Percentiles rank a stretch among this genome's conserved stretches.
phyloP scores from a whole-genome alignment of 23 red algal species.

The Gracilaria vermiculophylla region DNA sequence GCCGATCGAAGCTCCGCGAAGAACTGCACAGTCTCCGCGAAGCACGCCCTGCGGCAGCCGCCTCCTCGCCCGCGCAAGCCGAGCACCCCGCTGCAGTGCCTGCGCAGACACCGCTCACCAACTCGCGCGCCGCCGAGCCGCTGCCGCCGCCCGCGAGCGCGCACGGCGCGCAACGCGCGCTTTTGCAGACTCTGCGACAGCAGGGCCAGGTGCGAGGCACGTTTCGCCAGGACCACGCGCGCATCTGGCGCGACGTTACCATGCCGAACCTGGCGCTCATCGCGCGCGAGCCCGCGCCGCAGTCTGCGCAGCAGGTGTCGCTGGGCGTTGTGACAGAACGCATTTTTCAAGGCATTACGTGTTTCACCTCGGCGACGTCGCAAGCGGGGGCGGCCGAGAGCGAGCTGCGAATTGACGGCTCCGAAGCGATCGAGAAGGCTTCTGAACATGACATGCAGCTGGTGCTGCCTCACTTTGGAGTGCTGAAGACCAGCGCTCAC shows the following conservation, averaged over 20 bases:
- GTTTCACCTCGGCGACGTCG: constrained; percentile 32
- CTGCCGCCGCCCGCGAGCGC: background rate
- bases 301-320: background rate
- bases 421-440: constrained; percentile 1
- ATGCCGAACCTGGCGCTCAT: constrained; percentile 68
- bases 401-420: constrained; percentile 25
- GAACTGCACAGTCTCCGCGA: background rate
- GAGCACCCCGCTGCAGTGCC: background rate
- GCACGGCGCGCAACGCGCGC: background rate
- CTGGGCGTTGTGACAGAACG: constrained; percentile 51
- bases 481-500: background rate
- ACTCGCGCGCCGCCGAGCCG: background rate
- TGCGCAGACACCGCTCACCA: background rate
- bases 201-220: background rate
- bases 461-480: background rate
- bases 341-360: constrained; percentile 66
- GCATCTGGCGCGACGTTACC: constrained; percentile 65
- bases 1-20: background rate
- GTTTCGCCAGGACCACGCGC: constrained; percentile 48
- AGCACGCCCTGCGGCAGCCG: background rate
- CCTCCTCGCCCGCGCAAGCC: background rate
- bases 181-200: constrained; percentile 9
- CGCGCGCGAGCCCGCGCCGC: background rate
- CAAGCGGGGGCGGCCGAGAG: background rate
- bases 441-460: constrained; percentile 1